Conservation (phyloP, 192 early-diverging fungal genomes). For the Gaertneriomyces sp. region DNA sequence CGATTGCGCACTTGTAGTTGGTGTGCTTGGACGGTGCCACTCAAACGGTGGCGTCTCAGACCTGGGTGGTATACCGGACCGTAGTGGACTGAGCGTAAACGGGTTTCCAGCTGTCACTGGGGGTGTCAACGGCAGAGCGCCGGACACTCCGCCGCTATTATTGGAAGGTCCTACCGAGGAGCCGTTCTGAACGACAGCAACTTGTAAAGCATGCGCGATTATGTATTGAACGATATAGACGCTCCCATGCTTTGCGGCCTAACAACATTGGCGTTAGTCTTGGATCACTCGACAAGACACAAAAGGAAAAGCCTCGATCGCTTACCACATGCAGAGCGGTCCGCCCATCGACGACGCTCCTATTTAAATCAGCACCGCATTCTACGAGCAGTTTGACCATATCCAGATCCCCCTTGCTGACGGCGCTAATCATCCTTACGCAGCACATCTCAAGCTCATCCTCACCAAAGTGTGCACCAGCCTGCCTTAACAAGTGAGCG, state of each 20-base stretch:
- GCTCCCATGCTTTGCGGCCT: slow-evolving; percentile 12
- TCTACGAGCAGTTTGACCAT: slow-evolving; percentile 51
- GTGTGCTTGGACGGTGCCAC: slow-evolving; percentile 15
- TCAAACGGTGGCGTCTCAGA: background rate
- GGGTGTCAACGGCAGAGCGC: no score
- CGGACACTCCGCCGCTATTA: no score
- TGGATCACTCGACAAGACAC: background rate
- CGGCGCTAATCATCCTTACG: slow-evolving; percentile 49
- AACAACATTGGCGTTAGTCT: background rate
- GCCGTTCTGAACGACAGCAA: background rate
- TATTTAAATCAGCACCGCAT: slow-evolving; percentile 68
- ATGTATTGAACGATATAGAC: slow-evolving; percentile 14
- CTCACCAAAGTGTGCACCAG: slow-evolving; percentile 88
- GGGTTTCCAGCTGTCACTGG: no score
- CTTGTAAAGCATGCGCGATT: slow-evolving; percentile 13
- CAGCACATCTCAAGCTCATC: slow-evolving; percentile 71
- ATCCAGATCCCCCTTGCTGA: slow-evolving; percentile 45
- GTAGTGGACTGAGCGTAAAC: background rate
- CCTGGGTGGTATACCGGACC: background rate
- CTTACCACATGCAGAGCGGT: slow-evolving; percentile 66
- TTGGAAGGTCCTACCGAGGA: no score
- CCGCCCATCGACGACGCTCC: slow-evolving; percentile 55
- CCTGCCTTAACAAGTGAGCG: slow-evolving; percentile 63
- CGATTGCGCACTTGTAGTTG: background rate
- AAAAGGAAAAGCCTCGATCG: background rate